These are phyloP conservation scores for Yarrowia osloensis DNA, from an alignment of 805 yeast genomes.

Conservation along the genomic window DNA sequence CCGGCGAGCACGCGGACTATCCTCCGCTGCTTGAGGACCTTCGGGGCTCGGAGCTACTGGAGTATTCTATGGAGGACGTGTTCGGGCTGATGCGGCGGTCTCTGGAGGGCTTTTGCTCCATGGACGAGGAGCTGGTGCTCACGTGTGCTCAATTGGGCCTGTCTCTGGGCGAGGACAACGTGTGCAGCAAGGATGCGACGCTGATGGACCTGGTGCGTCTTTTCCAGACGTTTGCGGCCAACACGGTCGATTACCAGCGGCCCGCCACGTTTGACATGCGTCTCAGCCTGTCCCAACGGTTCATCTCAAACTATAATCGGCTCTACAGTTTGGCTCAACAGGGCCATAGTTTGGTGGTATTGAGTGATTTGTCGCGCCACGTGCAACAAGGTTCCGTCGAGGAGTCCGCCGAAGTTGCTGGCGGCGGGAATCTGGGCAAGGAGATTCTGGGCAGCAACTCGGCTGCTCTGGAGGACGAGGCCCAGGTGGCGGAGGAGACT, in stretches of 20 bases:
- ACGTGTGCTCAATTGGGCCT: constrained; percentile 36
- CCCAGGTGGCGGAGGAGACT: not conserved
- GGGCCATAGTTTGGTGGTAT: constrained; percentile 31
- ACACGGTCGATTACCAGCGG: constrained; percentile 29
- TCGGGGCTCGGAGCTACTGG: not conserved
- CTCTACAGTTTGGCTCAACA: constrained; percentile 32
- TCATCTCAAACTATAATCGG: constrained; percentile 35
- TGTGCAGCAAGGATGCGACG: constrained; percentile 37
- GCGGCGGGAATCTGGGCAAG: constrained; percentile 1
- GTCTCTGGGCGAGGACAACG: constrained; percentile 38
- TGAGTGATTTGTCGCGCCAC: not conserved
- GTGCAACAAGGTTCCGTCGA: not conserved
- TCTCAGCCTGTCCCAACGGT: constrained; percentile 32
- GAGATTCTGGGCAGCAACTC: constrained; percentile 6
- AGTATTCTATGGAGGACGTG: constrained; percentile 34
- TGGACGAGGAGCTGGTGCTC: constrained; percentile 36
- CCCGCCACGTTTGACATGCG: constrained; percentile 32
- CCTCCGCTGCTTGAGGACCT: not conserved
- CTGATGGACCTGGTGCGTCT: constrained; percentile 36
- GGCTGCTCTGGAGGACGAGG: constrained; percentile 20
- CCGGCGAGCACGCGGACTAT: not conserved
- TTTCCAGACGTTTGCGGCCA: constrained; percentile 34
- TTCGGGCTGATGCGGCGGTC: constrained; percentile 32
- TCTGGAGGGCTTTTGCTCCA: constrained; percentile 18
- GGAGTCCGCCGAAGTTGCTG: not conserved